phyloP scores from a whole-genome alignment of 805 yeast species.

The Spathaspora boniae region DNA sequence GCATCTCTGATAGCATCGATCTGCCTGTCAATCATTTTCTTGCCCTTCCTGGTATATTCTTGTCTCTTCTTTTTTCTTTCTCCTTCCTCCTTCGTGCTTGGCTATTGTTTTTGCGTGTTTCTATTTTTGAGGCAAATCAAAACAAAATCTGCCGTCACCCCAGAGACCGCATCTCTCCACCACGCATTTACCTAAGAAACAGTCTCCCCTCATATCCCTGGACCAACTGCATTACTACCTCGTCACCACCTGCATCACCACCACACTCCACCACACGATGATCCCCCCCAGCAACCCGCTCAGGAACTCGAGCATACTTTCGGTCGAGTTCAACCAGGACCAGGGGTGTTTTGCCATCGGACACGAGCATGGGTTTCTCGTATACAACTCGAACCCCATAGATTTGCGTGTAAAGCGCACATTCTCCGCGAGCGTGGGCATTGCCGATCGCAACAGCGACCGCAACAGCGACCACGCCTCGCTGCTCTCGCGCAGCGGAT shows the following conservation, averaged over 20 bases:
- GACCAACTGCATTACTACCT: neutral
- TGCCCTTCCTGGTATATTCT: neutral
- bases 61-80: neutral
- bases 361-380: constrained; percentile 76
- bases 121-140: neutral
- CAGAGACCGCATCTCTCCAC: no score
- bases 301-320: constrained; percentile 27
- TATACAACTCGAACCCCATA: constrained; percentile 85
- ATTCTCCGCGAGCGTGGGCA: constrained; percentile 19
- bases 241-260: constrained; percentile 1
- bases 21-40: neutral
- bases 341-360: constrained; percentile 86
- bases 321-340: constrained; percentile 82
- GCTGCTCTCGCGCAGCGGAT: no score
- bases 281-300: neutral
- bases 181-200: no score
- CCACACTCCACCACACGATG: no score
- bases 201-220: neutral
- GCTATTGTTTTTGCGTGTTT: neutral
- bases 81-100: neutral
- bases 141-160: no score
- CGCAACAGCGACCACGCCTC: constrained; percentile 2
- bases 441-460: constrained; percentile 3
- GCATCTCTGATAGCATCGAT: no score
- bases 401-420: constrained; percentile 65